Conservation (phyloP, 768 basidiomycete genomes). For the Tylopilus sp. region DNA sequence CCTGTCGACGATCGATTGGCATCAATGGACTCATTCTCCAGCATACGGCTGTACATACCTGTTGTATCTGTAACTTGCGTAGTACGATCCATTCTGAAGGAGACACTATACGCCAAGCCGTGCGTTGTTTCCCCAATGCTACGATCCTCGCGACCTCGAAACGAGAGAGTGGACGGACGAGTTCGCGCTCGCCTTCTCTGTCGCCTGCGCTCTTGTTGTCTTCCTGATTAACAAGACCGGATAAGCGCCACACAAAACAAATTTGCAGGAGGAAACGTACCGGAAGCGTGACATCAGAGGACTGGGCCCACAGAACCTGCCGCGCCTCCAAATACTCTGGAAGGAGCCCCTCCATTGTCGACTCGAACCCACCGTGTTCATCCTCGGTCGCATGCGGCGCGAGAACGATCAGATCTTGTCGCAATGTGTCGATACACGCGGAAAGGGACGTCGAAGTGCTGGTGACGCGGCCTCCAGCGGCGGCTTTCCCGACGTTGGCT, state of each 20-base stretch:
- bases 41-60: conserved; percentile 14
- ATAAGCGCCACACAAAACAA: neutral
- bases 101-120: conserved; percentile 15
- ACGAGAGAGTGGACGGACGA: conserved; percentile 40
- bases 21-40: neutral
- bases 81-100: conserved; percentile 34
- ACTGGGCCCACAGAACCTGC: conserved; percentile 19
- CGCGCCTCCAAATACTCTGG: conserved; percentile 35
- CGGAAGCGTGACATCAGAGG: conserved; percentile 8
- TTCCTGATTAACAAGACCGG: conserved; percentile 1
- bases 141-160: conserved; percentile 40
- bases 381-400: neutral
- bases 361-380: conserved; percentile 31
- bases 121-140: conserved; percentile 15
- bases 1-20: conserved; percentile 3
- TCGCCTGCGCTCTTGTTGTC: conserved; percentile 1
- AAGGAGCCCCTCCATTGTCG: conserved; percentile 30
- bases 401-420: conserved; percentile 1
- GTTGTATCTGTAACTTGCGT: conserved; percentile 47
- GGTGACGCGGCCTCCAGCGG: conserved; percentile 9
- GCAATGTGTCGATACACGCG: conserved; percentile 18
- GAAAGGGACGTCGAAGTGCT: conserved; percentile 18
- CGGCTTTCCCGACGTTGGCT: conserved; percentile 17
- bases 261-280: conserved; percentile 8
- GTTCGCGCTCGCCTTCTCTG: conserved; percentile 19